Evolutionary conservation across 345 rosid genomes (phyloP).

Genomic region (Bruguiera parviflora): DNA sequence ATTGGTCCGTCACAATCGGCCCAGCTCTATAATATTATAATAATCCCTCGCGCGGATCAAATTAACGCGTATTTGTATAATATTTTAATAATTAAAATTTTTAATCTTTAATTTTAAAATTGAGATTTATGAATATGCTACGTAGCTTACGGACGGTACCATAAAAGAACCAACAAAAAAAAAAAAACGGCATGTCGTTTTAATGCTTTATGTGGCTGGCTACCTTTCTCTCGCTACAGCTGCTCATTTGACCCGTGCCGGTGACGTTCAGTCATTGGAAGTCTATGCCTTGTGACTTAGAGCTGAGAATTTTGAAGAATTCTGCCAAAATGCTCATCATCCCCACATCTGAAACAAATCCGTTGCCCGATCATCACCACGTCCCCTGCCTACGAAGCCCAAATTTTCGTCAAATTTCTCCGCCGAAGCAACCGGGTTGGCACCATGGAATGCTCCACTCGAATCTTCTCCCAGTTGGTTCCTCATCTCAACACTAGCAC

Average conservation of each 20-base stretch:
- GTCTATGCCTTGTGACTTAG: slow-evolving; percentile 17
- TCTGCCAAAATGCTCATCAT: slow-evolving; percentile 14
- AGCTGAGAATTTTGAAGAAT: slow-evolving; percentile 11
- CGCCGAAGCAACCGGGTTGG: slow-evolving; percentile 27
- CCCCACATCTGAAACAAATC: too few species aligned
- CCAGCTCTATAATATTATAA: not conserved
- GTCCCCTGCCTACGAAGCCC: slow-evolving; percentile 11
- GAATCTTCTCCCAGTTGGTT: slow-evolving; percentile 24
- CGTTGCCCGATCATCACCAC: slow-evolving; percentile 26
- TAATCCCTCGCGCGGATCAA: too few species aligned
- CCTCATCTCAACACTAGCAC: not conserved
- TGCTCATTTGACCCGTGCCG: not conserved
- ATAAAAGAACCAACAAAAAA: too few species aligned
- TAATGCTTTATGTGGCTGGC: too few species aligned
- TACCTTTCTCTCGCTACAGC: too few species aligned
- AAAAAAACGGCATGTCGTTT: too few species aligned
- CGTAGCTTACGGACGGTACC: too few species aligned
- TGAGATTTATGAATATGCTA: too few species aligned
- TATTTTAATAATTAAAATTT: too few species aligned
- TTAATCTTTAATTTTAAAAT: too few species aligned
- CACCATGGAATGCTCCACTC: slow-evolving; percentile 25
- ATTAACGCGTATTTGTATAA: too few species aligned
- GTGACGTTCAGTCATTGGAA: not conserved
- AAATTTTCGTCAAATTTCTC: slow-evolving; percentile 24
- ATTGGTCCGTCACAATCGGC: too few species aligned